Evolutionary conservation across 768 basidiomycete species (phyloP).

Genomic region (Trametes cubensis): DNA sequence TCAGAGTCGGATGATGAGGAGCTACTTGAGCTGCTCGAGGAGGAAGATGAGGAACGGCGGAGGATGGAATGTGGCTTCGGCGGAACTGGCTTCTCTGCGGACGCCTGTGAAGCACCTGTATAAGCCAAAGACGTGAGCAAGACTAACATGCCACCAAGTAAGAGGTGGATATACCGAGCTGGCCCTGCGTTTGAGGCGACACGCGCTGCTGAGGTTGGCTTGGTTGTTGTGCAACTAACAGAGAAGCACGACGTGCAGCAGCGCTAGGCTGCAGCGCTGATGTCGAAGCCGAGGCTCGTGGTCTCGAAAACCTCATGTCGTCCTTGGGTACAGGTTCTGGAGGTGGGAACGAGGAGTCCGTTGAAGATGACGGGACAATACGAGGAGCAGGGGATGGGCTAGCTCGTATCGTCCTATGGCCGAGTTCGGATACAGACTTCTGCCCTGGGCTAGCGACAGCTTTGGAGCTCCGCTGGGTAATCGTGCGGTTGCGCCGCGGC

Average conservation of each 20-base stretch:
- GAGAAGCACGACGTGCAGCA: slow-evolving; percentile 54
- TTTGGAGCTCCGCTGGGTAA: slow-evolving; percentile 30
- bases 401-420: slow-evolving; percentile 24
- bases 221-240: slow-evolving; percentile 21
- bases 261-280: slow-evolving; percentile 57
- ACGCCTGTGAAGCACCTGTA: background rate
- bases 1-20: slow-evolving; percentile 52
- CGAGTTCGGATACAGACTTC: slow-evolving; percentile 33
- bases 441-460: slow-evolving; percentile 14
- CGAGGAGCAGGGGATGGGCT: slow-evolving; percentile 21
- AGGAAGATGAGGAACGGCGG: slow-evolving; percentile 24
- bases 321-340: slow-evolving; percentile 4
- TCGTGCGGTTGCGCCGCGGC: slow-evolving; percentile 39
- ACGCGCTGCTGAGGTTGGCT: slow-evolving; percentile 1
- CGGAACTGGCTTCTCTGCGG: background rate
- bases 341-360: slow-evolving; percentile 7
- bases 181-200: slow-evolving; percentile 7
- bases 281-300: slow-evolving; percentile 59
- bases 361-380: slow-evolving; percentile 24
- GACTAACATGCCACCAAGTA: background rate
- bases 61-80: slow-evolving; percentile 6
- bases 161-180: slow-evolving; percentile 7
- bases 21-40: slow-evolving; percentile 22
- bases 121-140: background rate
- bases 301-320: slow-evolving; percentile 34